These are phyloP conservation scores for Fusarium sp. DNA, from an alignment of 2,329 filamentous ascomycete species.

Conservation along the genomic window DNA sequence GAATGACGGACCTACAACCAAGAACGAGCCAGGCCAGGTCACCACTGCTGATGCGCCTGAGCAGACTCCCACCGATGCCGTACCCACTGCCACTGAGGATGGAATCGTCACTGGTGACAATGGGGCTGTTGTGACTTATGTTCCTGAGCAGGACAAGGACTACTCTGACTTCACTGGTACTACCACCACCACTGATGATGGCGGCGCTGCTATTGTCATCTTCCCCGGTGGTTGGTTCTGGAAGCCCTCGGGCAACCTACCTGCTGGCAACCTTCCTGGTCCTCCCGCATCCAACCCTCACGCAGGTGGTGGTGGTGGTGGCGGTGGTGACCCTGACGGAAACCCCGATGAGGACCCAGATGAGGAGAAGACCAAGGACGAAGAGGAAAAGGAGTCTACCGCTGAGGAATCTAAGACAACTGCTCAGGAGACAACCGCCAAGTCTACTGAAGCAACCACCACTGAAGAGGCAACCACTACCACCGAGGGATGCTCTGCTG, in stretches of 20 bases:
- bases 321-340: background rate
- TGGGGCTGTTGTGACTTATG: conserved; percentile 4
- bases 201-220: background rate
- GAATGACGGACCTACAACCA: background rate
- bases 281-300: too few species aligned
- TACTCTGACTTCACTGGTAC: background rate
- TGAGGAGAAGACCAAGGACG: background rate
- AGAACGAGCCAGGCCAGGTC: background rate
- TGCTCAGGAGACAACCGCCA: background rate
- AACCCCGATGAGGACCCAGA: background rate
- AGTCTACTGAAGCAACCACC: conserved; percentile 6
- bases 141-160: conserved; percentile 5
- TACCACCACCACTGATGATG: background rate
- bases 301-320: background rate
- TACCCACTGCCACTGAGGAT: background rate
- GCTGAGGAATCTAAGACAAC: background rate
- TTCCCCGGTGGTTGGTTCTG: conserved; percentile 12
- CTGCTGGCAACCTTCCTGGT: too few species aligned
- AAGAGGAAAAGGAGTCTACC: background rate
- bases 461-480: conserved; percentile 8
- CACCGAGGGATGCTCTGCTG: conserved; percentile 12
- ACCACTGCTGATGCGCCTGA: background rate
- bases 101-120: conserved; percentile 1
- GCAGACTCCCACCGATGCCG: background rate
- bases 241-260: background rate